phyloP scores from a whole-genome alignment of 768 basidiomycete genomes.

The Glaciozyma antarctica region DNA sequence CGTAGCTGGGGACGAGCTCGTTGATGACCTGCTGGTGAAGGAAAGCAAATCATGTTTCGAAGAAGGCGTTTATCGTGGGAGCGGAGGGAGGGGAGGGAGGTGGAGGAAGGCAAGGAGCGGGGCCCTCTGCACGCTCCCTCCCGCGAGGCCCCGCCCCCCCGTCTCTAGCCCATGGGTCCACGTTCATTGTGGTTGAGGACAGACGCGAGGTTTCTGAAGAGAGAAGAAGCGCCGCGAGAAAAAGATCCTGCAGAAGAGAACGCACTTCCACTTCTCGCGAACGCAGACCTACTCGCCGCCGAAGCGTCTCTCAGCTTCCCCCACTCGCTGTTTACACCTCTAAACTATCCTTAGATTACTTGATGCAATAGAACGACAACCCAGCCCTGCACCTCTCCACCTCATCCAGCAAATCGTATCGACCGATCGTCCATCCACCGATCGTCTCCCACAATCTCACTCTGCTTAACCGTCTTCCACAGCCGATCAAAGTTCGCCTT shows the following conservation, averaged over 20 bases:
- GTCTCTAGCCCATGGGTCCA: no score
- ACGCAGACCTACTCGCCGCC: not conserved
- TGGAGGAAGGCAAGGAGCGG: no score
- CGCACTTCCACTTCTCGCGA: not conserved
- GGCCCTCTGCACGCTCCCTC: no score
- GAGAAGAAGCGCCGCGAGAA: not conserved
- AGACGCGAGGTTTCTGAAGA: no score
- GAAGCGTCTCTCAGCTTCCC: no score
- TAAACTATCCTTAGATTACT: not conserved
- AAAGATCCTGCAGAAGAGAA: not conserved
- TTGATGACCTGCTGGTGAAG: not conserved
- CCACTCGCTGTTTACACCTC: no score
- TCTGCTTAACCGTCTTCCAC: conserved; percentile 44
- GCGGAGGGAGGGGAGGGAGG: not conserved
- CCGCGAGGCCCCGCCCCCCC: no score
- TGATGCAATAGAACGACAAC: conserved; percentile 62
- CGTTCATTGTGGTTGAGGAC: no score
- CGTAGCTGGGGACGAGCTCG: no score
- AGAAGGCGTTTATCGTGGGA: not conserved
- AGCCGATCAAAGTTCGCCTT: conserved; percentile 59
- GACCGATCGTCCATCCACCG: conserved; percentile 70
- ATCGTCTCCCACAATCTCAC: conserved; percentile 47
- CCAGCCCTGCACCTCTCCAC: conserved; percentile 73
- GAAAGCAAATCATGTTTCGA: not conserved
- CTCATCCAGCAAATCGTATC: conserved; percentile 66